phyloP scores from a whole-genome alignment of 345 rosid species.

The Hypericum perforatum region DNA sequence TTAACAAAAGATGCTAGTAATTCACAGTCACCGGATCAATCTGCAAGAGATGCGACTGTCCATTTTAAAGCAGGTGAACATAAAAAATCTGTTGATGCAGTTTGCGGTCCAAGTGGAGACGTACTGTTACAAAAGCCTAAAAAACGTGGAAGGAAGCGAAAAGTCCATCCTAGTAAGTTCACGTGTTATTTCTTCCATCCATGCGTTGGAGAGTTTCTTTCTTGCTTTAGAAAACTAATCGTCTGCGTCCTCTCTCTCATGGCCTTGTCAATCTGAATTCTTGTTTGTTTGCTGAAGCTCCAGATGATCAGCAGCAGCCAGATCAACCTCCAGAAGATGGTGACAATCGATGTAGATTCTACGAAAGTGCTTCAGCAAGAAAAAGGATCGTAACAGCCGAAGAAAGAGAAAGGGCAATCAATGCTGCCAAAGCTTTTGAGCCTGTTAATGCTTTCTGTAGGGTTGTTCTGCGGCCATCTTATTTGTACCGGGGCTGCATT shows the following conservation, averaged over 20 bases:
- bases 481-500: conserved; percentile 21
- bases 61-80: conserved; percentile 10
- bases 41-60: conserved; percentile 15
- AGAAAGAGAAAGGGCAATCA: conserved; percentile 19
- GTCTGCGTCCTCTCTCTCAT: conserved; percentile 1
- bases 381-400: conserved; percentile 23
- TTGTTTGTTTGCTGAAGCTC: conserved; percentile 4
- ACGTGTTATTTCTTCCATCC: no score
- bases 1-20: conserved; percentile 1
- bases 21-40: conserved; percentile 3
- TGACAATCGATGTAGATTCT: conserved; percentile 1
- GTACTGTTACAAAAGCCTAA: background rate
- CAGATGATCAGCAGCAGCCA: conserved; percentile 5
- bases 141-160: conserved; percentile 7
- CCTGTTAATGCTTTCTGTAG: conserved; percentile 28
- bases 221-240: background rate
- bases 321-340: conserved; percentile 1
- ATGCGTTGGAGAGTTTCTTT: no score
- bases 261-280: conserved; percentile 1
- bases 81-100: conserved; percentile 5
- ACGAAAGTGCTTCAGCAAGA: conserved; percentile 6
- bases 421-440: conserved; percentile 23
- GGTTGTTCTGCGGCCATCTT: conserved; percentile 28
- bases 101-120: background rate
- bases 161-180: conserved; percentile 16